phyloP scores from a whole-genome alignment of 1,139 yeast species.

The Pichia inconspicua region DNA sequence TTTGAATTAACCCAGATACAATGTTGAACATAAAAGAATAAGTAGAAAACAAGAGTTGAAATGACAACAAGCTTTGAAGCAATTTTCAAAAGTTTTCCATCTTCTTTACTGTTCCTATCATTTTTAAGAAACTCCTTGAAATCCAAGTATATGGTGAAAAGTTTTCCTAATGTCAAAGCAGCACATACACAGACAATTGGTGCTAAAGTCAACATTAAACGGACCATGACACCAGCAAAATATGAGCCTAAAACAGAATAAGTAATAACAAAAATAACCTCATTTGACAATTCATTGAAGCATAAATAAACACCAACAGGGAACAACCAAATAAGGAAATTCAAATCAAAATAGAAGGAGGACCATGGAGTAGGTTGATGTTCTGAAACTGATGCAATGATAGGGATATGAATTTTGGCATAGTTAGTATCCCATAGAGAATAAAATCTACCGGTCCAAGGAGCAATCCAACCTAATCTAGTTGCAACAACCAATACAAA shows the following conservation, averaged over 20 bases:
- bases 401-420: slow-evolving; percentile 97
- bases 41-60: slow-evolving; percentile 65
- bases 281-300: slow-evolving; percentile 84
- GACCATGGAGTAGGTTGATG: slow-evolving; percentile 99
- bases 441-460: slow-evolving; percentile 99
- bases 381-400: slow-evolving; percentile 97
- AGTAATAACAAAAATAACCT: slow-evolving; percentile 86
- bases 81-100: slow-evolving; percentile 29
- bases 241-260: slow-evolving; percentile 89
- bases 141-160: slow-evolving; percentile 78
- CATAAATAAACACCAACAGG: slow-evolving; percentile 93
- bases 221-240: slow-evolving; percentile 99
- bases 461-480: slow-evolving; percentile 89
- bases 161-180: slow-evolving; percentile 77
- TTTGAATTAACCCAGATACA: slow-evolving; percentile 96
- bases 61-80: slow-evolving; percentile 57
- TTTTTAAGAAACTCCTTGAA: slow-evolving; percentile 39
- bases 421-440: slow-evolving; percentile 97
- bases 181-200: slow-evolving; percentile 91
- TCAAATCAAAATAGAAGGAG: slow-evolving; percentile 89
- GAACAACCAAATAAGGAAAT: slow-evolving; percentile 92
- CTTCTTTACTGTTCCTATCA: slow-evolving; percentile 6
- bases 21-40: slow-evolving; percentile 80
- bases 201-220: slow-evolving; percentile 93
- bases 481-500: slow-evolving; percentile 73